phyloP scores from a whole-genome alignment of 495 filamentous ascomycete species.

The Jackrogersella multiformis region DNA sequence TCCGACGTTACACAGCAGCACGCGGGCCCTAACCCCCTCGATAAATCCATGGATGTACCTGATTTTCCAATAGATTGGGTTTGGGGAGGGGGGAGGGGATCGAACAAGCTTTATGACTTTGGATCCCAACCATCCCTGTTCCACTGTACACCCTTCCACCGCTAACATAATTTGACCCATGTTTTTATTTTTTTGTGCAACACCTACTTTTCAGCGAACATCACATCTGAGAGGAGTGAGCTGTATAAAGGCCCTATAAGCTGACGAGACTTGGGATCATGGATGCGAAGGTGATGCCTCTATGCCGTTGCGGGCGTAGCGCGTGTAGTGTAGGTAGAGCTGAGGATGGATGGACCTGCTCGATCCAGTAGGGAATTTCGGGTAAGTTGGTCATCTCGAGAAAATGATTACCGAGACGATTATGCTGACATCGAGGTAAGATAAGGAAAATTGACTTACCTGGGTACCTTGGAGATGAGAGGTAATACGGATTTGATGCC shows the following conservation, averaged over 20 bases:
- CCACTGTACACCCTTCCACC: too few species aligned
- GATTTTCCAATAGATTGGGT: constrained; percentile 32
- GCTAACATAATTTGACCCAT: constrained; percentile 22
- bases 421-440: background rate
- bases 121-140: constrained; percentile 10
- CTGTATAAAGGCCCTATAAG: constrained; percentile 1
- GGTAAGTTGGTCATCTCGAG: background rate
- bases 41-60: too few species aligned
- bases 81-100: too few species aligned
- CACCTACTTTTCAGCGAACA: constrained; percentile 6
- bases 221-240: background rate
- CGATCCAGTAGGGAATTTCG: constrained; percentile 3
- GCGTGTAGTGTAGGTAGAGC: constrained; percentile 1
- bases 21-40: constrained; percentile 35
- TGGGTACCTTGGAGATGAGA: background rate
- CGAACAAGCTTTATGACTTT: constrained; percentile 28
- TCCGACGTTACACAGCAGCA: constrained; percentile 44
- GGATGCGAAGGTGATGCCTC: constrained; percentile 4
- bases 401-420: constrained; percentile 9
- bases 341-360: constrained; percentile 12
- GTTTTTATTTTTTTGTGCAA: constrained; percentile 16
- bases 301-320: constrained; percentile 6
- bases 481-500: background rate
- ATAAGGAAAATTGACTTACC: background rate
- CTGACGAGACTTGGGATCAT: background rate